A percentile compares a stretch with the other conserved stretches of the same genome.
Conservation (phyloP, 208 protist species). For the Leishmania lainsoni region DNA sequence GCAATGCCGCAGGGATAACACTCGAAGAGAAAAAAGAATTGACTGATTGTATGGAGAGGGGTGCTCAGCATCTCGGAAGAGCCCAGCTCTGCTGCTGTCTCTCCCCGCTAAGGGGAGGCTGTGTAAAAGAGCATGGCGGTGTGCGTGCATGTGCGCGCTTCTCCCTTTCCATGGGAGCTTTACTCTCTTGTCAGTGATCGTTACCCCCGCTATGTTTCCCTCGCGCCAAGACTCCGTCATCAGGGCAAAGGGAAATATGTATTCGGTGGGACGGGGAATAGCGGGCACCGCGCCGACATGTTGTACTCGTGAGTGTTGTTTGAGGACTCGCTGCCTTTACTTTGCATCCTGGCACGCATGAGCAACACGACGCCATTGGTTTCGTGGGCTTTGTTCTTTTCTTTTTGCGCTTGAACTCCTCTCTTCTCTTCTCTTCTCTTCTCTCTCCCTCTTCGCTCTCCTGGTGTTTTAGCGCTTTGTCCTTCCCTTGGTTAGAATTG, state of each 20-base stretch:
- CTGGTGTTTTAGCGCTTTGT: background rate
- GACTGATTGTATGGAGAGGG: background rate
- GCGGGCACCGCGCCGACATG: background rate
- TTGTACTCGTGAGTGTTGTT: background rate
- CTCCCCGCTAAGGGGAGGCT: background rate
- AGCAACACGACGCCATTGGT: background rate
- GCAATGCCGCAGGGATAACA: background rate
- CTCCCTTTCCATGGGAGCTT: background rate
- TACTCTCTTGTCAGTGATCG: background rate
- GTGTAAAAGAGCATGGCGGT: background rate
- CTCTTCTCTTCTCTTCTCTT: too few relatives aligned
- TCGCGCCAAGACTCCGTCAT: background rate
- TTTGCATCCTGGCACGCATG: background rate
- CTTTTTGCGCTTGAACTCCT: background rate
- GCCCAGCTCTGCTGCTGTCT: background rate
- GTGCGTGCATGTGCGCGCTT: background rate
- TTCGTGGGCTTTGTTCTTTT: background rate
- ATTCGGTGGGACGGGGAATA: background rate
- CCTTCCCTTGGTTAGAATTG: background rate
- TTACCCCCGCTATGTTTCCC: background rate
- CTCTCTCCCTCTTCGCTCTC: background rate
- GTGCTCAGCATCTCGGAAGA: background rate
- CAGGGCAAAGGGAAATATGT: background rate
- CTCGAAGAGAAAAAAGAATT: background rate
- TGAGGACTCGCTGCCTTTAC: too few relatives aligned